These are phyloP conservation scores for Talaromyces verruculosus DNA, from an alignment of 2,329 filamentous ascomycete species.

Conservation along the genomic window DNA sequence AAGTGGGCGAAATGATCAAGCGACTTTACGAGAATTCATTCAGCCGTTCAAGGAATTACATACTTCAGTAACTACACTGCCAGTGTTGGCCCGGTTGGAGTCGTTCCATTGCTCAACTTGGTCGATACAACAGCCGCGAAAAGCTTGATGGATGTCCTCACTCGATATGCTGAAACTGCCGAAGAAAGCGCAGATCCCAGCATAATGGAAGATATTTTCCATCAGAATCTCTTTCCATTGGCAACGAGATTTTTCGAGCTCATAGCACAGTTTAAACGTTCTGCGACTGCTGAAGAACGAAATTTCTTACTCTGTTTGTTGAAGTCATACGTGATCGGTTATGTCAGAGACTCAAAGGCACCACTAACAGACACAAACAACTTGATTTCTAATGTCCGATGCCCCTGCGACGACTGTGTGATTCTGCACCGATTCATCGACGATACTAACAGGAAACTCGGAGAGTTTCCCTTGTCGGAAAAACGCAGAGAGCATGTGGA, in stretches of 20 bases:
- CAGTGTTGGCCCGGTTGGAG: too few relatives aligned
- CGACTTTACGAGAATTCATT: not conserved
- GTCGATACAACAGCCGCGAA: not conserved
- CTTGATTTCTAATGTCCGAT: not conserved
- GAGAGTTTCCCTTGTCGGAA: not conserved
- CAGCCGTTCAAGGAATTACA: too few relatives aligned
- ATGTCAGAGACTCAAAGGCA: not conserved
- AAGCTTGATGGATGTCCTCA: not conserved
- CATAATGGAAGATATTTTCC: not conserved
- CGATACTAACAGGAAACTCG: not conserved
- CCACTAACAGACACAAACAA: not conserved
- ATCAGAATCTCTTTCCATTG: not conserved
- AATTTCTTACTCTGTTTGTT: not conserved
- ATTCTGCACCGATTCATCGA: not conserved
- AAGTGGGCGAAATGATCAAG: not conserved
- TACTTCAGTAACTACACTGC: too few relatives aligned
- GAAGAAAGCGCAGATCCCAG: not conserved
- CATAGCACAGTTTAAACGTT: not conserved
- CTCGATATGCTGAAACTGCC: not conserved
- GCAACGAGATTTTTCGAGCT: not conserved
- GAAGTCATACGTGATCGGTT: not conserved
- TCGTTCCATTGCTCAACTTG: too few relatives aligned
- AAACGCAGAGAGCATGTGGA: not conserved
- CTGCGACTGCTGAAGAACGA: not conserved
- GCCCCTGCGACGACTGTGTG: not conserved